Base-by-base conservation (phyloP, 352 stramenopile species). In the Globisporangium lucens region DNA sequence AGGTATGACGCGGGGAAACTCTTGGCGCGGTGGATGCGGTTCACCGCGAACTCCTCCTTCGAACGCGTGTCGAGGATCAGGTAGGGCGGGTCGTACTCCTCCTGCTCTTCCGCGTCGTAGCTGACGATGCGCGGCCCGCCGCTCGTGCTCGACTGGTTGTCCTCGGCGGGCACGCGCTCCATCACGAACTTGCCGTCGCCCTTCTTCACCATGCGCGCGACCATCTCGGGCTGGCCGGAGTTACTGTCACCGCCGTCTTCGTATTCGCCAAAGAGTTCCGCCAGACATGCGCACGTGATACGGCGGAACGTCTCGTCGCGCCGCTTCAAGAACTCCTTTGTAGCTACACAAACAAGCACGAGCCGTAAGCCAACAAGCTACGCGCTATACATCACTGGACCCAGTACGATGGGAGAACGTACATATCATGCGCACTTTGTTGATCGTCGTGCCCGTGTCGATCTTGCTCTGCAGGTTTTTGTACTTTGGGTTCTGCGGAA, bases 391-490 rank as follows among this genome's bases (percentile, higher is more conserved):
- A 29, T 24, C 20, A 27, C 20, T 22, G 1, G 46, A 3, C 7
- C 5, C 46, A 30, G 15, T 15, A 29, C 47, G 20, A 17, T 6
- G 27, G 53, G n/a, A 17, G 17, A 4, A 79, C 78, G 65, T 66
- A 93, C 85, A 91, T 65, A 93, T 89, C 9, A 91, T 68, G 0
- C 83, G 84, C 35, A 95, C 80, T 81, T 92, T 92, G 63, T 88
- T 87, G 53, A 89, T 78, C 3, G 87, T 91, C 35, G 79, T 75
- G 57, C 87, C 85, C 13, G 85, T 86, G 69, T 92, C 75, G 61
- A 95, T 83, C 72, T 89, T 92, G 74, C 82, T 90, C 66, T 89
- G 80, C 12, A 83, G 87, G 63, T 90, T 86, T 65, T 87, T 88
- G 73, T 90, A 95, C 66, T 82, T 88, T 38, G 83, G 72, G 60